These are phyloP conservation scores for Eimeria necatrix DNA, from an alignment of 169 alveolate species.

Conservation along the genomic window DNA sequence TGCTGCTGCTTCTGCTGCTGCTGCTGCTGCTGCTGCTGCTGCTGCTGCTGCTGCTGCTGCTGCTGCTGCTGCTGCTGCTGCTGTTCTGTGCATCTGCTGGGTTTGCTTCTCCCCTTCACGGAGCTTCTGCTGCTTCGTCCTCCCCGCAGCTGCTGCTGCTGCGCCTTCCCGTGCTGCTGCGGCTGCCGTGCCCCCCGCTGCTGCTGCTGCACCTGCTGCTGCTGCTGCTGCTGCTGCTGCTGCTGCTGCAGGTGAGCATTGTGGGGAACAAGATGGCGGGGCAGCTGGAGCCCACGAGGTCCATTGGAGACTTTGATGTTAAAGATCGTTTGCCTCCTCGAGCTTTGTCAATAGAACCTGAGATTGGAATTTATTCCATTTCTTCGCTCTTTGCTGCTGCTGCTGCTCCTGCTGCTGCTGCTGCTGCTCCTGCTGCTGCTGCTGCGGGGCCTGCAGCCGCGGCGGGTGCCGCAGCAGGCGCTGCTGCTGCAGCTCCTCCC, in stretches of 20 bases:
- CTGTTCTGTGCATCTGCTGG: neutral
- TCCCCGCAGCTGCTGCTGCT: neutral
- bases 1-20: neutral
- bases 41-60: conserved; percentile 29
- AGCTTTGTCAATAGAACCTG: conserved; percentile 40
- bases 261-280: conserved; percentile 31
- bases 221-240: neutral
- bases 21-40: neutral
- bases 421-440: neutral
- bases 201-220: neutral
- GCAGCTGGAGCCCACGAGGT: conserved; percentile 75
- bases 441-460: too few species aligned
- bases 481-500: too few species aligned
- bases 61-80: conserved; percentile 3
- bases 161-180: neutral
- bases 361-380: conserved; percentile 2
- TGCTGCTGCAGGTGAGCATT: conserved; percentile 45
- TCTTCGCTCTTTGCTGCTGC: neutral
- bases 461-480: too few species aligned
- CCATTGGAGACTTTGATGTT: conserved; percentile 82
- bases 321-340: conserved; percentile 74
- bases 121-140: neutral
- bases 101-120: neutral
- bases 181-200: neutral
- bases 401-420: neutral